Evolutionary conservation across 148 eudicot species (phyloP), one percentile per base, ranked within the genome.

Genomic region (Vaccinium corymbosum): DNA sequence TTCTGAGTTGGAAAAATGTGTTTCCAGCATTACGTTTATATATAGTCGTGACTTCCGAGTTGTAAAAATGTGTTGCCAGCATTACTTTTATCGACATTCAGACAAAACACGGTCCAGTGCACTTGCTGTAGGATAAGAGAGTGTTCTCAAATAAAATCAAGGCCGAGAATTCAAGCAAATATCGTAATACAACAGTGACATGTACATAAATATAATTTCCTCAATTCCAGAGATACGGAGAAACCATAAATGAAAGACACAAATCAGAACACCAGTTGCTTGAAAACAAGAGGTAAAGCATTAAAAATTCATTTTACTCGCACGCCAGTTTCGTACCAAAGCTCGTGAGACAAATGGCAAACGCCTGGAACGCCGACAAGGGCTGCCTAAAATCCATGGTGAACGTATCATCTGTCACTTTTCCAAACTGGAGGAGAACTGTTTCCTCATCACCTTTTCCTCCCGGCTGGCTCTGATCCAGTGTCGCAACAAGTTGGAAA

Each of bases 341-440:
- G 89, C 98, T 97, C 48, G 98, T 94, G 62, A 97, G 89, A 88
- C 98, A 97, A 82, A 97, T 95, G 29, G 99, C 98, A 70, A 97
- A 97, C 0, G 99, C 99, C 88, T 94, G 96, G 81, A 97, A 95
- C 0, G 99, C 96, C 0, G 99, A 97, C 66, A 97, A 85, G 7
- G 99, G 99, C 88, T 94, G 94, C 86, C 96, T 92, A 75, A 90
- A 97, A 82, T 97, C 99, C 99, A 97, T 97, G 20, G 98, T 95
- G 83, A 97, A 97, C 20, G 87, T 88, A 80, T 97, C 98, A 11
- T 97, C 97, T 5, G 90, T 93, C 15, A 95, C 99, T 74, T 97
- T 97, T 3, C 99, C 99, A 85, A 97, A 97, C 88, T 97, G 99
- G 72, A 97, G 95, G 49, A 97, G 86, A 80, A 97, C 98, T 3